phyloP scores from a whole-genome alignment of 352 stramenopile genomes.

The Phytophthora pseudosyringae region DNA sequence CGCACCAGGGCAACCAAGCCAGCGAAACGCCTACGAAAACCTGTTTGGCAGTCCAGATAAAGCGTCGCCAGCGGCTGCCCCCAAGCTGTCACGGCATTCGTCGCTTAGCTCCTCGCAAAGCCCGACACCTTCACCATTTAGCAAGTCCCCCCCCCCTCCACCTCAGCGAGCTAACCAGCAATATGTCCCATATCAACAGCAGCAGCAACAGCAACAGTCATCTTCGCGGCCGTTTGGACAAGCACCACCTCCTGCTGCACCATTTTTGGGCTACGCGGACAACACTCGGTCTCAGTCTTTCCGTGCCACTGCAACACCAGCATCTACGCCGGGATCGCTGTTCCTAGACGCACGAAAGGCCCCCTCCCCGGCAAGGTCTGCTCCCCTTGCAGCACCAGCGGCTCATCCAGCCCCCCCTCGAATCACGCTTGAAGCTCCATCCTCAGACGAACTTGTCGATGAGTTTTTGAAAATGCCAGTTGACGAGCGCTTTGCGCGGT shows the following conservation, averaged over 20 bases:
- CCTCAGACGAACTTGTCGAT: conserved; percentile 60
- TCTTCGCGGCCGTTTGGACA: conserved; percentile 41
- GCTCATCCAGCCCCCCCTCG: conserved; percentile 24
- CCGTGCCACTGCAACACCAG: conserved; percentile 20
- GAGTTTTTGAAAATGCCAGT: conserved; percentile 65
- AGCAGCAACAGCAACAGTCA: conserved; percentile 29
- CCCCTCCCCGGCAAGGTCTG: conserved; percentile 24
- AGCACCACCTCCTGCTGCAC: conserved; percentile 64
- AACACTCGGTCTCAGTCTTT: conserved; percentile 53
- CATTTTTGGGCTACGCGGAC: conserved; percentile 72
- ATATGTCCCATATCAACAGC: conserved; percentile 30
- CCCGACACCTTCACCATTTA: conserved; percentile 26
- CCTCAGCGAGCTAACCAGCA: conserved; percentile 28
- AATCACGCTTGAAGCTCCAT: conserved; percentile 38
- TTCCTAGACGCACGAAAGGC: conserved; percentile 23
- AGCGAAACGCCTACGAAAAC: conserved; percentile 47
- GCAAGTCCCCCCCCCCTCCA: conserved; percentile 20
- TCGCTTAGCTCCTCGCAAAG: conserved; percentile 61
- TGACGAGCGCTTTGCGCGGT: conserved; percentile 44
- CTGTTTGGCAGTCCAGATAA: conserved; percentile 51
- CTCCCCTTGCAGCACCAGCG: conserved; percentile 18
- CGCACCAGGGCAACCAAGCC: conserved; percentile 33
- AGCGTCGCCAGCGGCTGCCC: conserved; percentile 4
- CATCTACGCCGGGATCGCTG: conserved; percentile 19
- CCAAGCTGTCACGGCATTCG: conserved; percentile 38